Evolutionary conservation across 2,329 filamentous ascomycete species (phyloP).

Genomic region (Scedosporium aurantiacum): DNA sequence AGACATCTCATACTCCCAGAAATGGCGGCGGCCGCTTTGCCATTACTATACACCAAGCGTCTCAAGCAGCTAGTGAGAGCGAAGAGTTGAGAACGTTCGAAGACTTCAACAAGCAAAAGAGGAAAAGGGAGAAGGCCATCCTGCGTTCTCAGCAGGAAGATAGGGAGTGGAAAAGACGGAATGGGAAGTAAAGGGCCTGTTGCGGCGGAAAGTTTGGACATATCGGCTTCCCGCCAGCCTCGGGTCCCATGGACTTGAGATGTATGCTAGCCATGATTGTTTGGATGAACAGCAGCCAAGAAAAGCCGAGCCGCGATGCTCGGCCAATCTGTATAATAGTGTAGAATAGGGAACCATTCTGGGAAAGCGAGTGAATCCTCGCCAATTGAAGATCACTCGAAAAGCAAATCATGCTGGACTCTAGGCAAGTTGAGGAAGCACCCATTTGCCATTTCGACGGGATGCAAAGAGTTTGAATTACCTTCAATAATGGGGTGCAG

Average conservation of each 20-base stretch:
- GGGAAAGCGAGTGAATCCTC: too few relatives aligned
- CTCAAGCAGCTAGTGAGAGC: neutral
- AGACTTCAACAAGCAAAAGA: neutral
- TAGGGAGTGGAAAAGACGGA: constrained; percentile 1
- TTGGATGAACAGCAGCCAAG: neutral
- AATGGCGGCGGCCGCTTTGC: neutral
- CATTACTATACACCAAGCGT: neutral
- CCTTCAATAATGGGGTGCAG: too few relatives aligned
- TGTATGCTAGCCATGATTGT: neutral
- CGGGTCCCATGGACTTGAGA: neutral
- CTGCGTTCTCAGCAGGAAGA: neutral
- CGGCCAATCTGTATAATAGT: neutral
- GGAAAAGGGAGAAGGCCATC: neutral
- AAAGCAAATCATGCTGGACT: too few relatives aligned
- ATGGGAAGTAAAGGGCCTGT: neutral
- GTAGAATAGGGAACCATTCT: neutral
- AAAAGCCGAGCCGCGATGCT: neutral
- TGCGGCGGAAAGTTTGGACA: neutral
- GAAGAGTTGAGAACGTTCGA: neutral
- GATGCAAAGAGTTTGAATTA: too few relatives aligned
- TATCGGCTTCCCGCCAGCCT: too few relatives aligned
- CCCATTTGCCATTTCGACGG: too few relatives aligned
- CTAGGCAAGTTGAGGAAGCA: too few relatives aligned
- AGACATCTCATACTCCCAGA: neutral
- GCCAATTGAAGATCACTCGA: too few relatives aligned